Conservation (phyloP, 1,139 yeast genomes). For the Petasospora fabianii region DNA sequence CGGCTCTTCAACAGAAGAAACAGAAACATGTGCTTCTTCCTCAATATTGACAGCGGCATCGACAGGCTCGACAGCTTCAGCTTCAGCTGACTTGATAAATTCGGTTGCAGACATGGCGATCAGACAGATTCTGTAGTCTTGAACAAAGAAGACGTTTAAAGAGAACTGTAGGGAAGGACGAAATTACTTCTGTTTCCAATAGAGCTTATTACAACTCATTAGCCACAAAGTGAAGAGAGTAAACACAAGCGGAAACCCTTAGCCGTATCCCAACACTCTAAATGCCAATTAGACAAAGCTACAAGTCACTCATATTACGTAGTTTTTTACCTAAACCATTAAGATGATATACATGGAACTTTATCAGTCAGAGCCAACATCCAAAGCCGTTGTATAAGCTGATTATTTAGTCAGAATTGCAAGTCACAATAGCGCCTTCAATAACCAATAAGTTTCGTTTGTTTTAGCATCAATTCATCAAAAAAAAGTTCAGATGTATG, state of each 20-base stretch:
- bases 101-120: not conserved
- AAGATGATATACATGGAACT: constrained; percentile 25
- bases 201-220: too few species aligned
- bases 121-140: too few species aligned
- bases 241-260: constrained; percentile 1
- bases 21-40: not conserved
- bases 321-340: constrained; percentile 24
- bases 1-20: not conserved
- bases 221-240: constrained; percentile 10
- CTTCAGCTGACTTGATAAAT: not conserved
- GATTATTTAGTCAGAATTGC: constrained; percentile 1
- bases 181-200: too few species aligned
- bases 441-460: constrained; percentile 7
- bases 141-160: too few species aligned
- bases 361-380: constrained; percentile 15
- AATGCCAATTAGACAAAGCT: too few species aligned
- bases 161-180: too few species aligned
- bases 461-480: constrained; percentile 13
- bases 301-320: too few species aligned
- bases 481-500: constrained; percentile 5
- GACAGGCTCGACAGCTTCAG: not conserved
- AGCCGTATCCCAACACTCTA: too few species aligned
- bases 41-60: not conserved
- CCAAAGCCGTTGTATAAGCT: constrained; percentile 12
- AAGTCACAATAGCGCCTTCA: not conserved